Conservation (phyloP, 2,329 filamentous ascomycete species). For the Cercospora berteroae region DNA sequence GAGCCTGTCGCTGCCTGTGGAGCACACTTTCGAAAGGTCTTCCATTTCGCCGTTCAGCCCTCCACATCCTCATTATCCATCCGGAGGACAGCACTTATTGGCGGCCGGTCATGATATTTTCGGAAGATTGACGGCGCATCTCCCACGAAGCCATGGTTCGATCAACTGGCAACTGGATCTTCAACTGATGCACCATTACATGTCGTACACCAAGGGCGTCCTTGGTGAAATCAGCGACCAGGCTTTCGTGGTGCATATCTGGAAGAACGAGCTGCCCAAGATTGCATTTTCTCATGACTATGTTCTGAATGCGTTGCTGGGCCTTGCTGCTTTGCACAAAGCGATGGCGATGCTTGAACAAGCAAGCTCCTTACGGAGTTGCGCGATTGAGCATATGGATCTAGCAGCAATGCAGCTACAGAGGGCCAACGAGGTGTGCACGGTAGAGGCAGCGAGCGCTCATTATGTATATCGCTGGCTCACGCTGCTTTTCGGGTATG, state of each 20-base stretch:
- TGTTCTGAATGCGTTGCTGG: constrained; percentile 35
- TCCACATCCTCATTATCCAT: neutral
- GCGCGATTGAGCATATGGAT: constrained; percentile 35
- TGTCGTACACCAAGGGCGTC: constrained; percentile 26
- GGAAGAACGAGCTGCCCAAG: constrained; percentile 31
- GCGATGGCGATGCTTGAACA: constrained; percentile 28
- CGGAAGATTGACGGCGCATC: constrained; percentile 28
- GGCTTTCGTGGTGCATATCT: constrained; percentile 27
- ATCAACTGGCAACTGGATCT: constrained; percentile 32
- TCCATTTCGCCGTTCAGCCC: neutral
- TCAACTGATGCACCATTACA: constrained; percentile 36
- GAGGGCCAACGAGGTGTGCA: constrained; percentile 19
- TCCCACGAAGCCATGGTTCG: constrained; percentile 26
- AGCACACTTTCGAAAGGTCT: neutral
- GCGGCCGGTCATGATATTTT: constrained; percentile 16
- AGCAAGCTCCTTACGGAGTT: constrained; percentile 28
- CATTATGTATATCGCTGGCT: constrained; percentile 34
- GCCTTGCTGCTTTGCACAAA: constrained; percentile 34
- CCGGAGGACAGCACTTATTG: neutral
- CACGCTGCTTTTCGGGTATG: constrained; percentile 32
- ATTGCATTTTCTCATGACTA: constrained; percentile 32
- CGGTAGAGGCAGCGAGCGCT: constrained; percentile 32
- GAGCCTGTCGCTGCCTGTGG: neutral
- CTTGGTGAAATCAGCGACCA: constrained; percentile 28
- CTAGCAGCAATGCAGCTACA: constrained; percentile 32